Evolutionary conservation across 2,329 filamentous ascomycete species (phyloP), one percentile per base, ranked within the genome.

Genomic region (Cercospora nicotianae): DNA sequence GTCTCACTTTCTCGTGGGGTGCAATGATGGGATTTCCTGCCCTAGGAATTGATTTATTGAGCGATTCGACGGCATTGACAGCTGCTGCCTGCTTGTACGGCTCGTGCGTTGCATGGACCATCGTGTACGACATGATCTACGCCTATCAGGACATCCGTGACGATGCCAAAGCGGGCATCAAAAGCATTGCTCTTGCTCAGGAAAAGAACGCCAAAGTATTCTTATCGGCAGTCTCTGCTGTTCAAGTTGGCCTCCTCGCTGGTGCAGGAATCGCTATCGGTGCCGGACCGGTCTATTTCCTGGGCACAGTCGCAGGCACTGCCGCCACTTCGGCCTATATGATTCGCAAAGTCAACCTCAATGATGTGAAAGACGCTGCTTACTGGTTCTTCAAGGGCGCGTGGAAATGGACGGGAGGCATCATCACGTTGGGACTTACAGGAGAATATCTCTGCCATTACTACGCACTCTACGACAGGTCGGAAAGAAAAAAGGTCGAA

Each of bases 71-170:
- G 1, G 90, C 91, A 2, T 77, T 92, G 67, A 82, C 85, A 3
- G 88, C 90, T 1, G 91, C 91, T 0, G 87, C 84, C 2, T 87
- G 87, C 66, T 81, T 96, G 60, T 96, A 96, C 77, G 81, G 86
- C 10, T 93, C 90, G 53, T 95, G 93, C 73, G 84, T 95, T 26
- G 89, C 91, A 3, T 96, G 93, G 93, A 96, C 92, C 0, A 86
- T 96, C 28, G 81, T 96, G 45, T 96, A 96, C 78, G 93, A 96
- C 78, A 96, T 95, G 88, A 93, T 96, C 33, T 96, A 96, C 79
- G 93, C 93, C 13, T 93, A 96, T 77, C 94, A 95, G 89, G 93
- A 96, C 75, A 90, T 94, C 78, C 90, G 90, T 75, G 92, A 96
- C 74, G 93, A 96, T 76, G 88, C 85, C 69, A 93, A 93, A 79